Evolutionary conservation across 2,329 filamentous ascomycete genomes (phyloP).

Genomic region (Calonectria leucothoes): DNA sequence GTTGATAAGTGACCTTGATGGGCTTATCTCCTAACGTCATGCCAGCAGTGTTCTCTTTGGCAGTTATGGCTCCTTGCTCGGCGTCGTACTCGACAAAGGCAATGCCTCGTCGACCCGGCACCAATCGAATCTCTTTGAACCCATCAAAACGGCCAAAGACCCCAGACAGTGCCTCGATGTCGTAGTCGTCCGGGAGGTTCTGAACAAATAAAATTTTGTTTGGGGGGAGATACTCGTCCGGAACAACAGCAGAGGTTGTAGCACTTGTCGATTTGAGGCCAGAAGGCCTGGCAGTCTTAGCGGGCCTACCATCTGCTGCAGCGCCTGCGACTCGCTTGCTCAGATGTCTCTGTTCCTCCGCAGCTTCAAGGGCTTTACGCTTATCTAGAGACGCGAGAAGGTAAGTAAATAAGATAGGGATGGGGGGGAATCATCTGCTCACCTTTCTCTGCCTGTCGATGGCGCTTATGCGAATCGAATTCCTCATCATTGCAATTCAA

Average conservation of each 20-base stretch:
- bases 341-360: constrained; percentile 81
- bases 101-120: constrained; percentile 87
- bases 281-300: constrained; percentile 69
- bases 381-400: constrained; percentile 58
- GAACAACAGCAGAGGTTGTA: constrained; percentile 77
- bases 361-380: constrained; percentile 85
- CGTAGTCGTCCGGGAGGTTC: constrained; percentile 89
- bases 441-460: constrained; percentile 92
- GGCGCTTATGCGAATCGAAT: constrained; percentile 86
- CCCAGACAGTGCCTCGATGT: constrained; percentile 80
- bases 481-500: constrained; percentile 80
- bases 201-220: constrained; percentile 98
- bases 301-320: constrained; percentile 65
- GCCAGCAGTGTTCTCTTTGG: constrained; percentile 92
- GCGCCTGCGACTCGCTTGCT: constrained; percentile 73
- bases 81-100: constrained; percentile 97
- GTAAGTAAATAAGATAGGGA: not conserved
- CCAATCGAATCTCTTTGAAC: constrained; percentile 91
- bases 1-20: constrained; percentile 96
- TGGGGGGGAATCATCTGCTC: constrained; percentile 31
- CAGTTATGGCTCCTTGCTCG: constrained; percentile 88
- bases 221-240: constrained; percentile 97
- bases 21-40: constrained; percentile 81
- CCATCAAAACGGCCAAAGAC: constrained; percentile 93
- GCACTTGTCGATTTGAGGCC: constrained; percentile 83